Conservation (phyloP, 2,329 filamentous ascomycete genomes). For the Aureobasidium sp. region DNA sequence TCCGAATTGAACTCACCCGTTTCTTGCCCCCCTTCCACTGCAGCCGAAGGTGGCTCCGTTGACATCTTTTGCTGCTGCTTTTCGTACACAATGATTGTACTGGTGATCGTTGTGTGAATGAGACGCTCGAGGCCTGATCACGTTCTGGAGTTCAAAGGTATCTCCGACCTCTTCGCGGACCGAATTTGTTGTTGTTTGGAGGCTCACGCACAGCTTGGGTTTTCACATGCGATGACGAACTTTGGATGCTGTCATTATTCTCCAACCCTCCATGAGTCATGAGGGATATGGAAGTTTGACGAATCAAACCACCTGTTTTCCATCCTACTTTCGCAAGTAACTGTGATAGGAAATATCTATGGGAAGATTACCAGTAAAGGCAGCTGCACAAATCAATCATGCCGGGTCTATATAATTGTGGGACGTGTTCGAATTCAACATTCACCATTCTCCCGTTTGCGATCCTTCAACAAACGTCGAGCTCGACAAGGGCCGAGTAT, state of each 20-base stretch:
- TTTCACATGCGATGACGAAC: neutral
- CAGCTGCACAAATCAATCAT: neutral
- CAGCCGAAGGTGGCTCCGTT: neutral
- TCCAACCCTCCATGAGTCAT: neutral
- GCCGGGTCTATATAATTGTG: neutral
- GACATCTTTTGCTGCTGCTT: neutral
- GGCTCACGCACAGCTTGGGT: neutral
- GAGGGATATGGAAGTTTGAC: neutral
- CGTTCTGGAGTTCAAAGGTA: neutral
- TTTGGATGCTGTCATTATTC: neutral
- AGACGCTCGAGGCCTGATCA: neutral
- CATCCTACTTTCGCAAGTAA: neutral
- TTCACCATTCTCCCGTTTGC: neutral
- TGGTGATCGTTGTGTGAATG: neutral
- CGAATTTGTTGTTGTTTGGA: neutral
- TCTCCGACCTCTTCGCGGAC: neutral
- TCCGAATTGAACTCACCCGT: slow-evolving; percentile 5
- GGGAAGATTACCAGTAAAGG: neutral
- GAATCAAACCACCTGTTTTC: neutral
- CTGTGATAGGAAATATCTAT: neutral
- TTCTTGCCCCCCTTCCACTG: neutral
- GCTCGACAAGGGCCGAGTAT: neutral
- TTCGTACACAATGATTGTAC: neutral
- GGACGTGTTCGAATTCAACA: neutral
- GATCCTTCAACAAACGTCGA: neutral